These are phyloP conservation scores for Glycyrrhiza uralensis DNA, from an alignment of 306 rosid species.

Conservation along the genomic window DNA sequence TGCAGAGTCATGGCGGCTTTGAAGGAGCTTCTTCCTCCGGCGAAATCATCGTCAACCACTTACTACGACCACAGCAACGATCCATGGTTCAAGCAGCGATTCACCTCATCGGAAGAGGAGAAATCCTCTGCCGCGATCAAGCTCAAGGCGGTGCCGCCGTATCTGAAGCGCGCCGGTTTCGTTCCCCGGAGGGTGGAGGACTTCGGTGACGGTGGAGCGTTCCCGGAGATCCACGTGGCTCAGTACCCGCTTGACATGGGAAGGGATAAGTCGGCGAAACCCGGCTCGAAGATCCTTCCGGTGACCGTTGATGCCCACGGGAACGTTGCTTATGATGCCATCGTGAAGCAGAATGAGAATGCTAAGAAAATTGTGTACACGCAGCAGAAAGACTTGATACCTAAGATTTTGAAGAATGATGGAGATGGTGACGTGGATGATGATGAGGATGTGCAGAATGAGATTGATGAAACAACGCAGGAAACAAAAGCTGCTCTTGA, in stretches of 20 bases:
- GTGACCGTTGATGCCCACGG: constrained; percentile 80
- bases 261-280: constrained; percentile 52
- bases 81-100: constrained; percentile 90
- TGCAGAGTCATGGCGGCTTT: constrained; percentile 53
- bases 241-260: constrained; percentile 95
- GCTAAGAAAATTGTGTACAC: constrained; percentile 73
- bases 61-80: constrained; percentile 77
- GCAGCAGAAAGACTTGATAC: constrained; percentile 71
- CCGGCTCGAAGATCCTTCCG: constrained; percentile 68
- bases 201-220: constrained; percentile 89
- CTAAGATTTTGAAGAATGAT: constrained; percentile 60
- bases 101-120: constrained; percentile 58
- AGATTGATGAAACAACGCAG: constrained; percentile 71
- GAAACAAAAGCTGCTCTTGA: constrained; percentile 85
- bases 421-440: constrained; percentile 36
- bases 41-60: constrained; percentile 51
- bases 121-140: constrained; percentile 40
- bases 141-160: constrained; percentile 64
- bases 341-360: constrained; percentile 82
- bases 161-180: constrained; percentile 71
- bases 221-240: constrained; percentile 87
- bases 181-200: constrained; percentile 80
- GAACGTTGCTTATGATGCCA: constrained; percentile 82
- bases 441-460: constrained; percentile 58
- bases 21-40: constrained; percentile 74